A percentile compares a stretch with the other conserved stretches of the same genome.
phyloP scores from a whole-genome alignment of 306 rosid genomes.

The Glycine tomentella region DNA sequence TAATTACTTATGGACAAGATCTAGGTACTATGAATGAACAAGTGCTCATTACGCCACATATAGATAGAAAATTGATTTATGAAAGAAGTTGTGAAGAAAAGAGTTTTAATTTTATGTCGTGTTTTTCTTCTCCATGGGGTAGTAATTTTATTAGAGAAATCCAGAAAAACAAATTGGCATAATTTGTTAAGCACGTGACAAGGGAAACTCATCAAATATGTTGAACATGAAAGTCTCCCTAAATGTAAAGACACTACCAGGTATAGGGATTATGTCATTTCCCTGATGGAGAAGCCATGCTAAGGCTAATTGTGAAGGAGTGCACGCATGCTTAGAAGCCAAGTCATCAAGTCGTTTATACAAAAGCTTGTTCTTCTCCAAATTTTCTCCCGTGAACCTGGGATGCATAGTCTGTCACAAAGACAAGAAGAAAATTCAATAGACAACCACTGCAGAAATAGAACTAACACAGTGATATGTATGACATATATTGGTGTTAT shows the following conservation, averaged over 20 bases:
- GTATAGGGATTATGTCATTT: conserved; percentile 70
- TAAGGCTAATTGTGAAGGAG: conserved; percentile 73
- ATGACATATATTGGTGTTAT: not conserved
- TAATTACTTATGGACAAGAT: conserved; percentile 15
- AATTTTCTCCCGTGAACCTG: conserved; percentile 68
- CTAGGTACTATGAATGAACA: conserved; percentile 11
- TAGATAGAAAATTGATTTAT: not conserved
- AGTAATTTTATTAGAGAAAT: not conserved
- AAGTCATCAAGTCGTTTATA: conserved; percentile 55
- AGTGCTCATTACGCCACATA: not conserved
- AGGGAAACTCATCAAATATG: conserved; percentile 24
- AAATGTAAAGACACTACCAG: conserved; percentile 56
- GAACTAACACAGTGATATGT: not conserved
- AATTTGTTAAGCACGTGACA: conserved; percentile 22
- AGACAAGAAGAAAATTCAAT: conserved; percentile 32
- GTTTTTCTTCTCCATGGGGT: not conserved
- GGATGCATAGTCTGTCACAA: conserved; percentile 62
- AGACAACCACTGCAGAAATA: conserved; percentile 9
- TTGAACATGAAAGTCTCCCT: conserved; percentile 6
- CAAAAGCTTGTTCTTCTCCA: conserved; percentile 69
- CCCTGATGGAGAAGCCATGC: conserved; percentile 82
- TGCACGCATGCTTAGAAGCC: conserved; percentile 64
- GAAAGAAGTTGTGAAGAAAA: not conserved
- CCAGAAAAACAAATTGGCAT: not conserved
- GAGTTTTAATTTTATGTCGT: not conserved